phyloP scores from a whole-genome alignment of 2,329 filamentous ascomycete species.

The Coniochaeta prunicola region DNA sequence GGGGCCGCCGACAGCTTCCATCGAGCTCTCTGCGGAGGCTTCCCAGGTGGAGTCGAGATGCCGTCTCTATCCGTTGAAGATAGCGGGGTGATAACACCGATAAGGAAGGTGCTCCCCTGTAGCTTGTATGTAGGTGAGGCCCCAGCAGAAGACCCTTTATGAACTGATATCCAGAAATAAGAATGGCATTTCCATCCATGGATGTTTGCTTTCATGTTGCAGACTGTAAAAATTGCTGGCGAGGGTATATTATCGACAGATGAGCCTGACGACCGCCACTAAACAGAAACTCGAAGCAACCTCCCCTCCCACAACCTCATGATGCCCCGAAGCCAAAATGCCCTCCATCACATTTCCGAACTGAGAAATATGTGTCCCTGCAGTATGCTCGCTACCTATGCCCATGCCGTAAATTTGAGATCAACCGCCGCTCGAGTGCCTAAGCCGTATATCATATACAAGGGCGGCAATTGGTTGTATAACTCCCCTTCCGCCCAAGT shows the following conservation, averaged over 20 bases:
- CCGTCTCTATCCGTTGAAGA: not conserved
- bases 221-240: not conserved
- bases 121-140: no score
- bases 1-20: not conserved
- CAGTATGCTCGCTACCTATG: not conserved
- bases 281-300: not conserved
- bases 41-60: not conserved
- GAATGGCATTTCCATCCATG: not conserved
- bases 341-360: not conserved
- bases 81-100: not conserved
- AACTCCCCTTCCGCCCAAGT: not conserved
- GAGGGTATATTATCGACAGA: not conserved
- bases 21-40: not conserved
- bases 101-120: not conserved
- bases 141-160: not conserved
- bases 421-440: not conserved
- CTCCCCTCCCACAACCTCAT: not conserved
- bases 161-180: not conserved
- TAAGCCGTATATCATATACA: not conserved
- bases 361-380: not conserved
- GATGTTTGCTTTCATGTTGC: not conserved
- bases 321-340: not conserved
- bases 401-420: not conserved
- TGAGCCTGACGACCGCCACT: not conserved
- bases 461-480: not conserved